phyloP scores from a whole-genome alignment of 768 basidiomycete genomes.

The Megacollybia marginata region DNA sequence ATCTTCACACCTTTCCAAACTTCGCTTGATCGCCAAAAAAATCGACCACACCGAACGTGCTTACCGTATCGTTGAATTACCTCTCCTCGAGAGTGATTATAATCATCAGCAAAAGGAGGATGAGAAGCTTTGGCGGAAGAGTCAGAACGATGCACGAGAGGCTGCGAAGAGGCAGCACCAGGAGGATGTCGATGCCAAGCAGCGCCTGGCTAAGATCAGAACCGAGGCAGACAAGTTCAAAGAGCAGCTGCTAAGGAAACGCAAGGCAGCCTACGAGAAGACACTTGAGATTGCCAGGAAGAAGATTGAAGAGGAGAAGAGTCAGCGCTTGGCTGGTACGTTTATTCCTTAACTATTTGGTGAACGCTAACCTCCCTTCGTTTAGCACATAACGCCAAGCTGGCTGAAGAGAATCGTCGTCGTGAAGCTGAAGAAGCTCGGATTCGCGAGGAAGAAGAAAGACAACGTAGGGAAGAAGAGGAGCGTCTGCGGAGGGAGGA shows the following conservation, averaged over 20 bases:
- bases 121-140: slow-evolving; percentile 54
- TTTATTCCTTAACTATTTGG: slow-evolving; percentile 42
- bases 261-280: slow-evolving; percentile 58
- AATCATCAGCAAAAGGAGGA: slow-evolving; percentile 77
- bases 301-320: slow-evolving; percentile 84
- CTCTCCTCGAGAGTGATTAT: slow-evolving; percentile 82
- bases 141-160: slow-evolving; percentile 53
- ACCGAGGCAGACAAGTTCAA: slow-evolving; percentile 56
- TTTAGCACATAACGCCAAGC: no score
- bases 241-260: slow-evolving; percentile 46
- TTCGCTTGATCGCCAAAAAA: slow-evolving; percentile 80
- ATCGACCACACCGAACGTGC: slow-evolving; percentile 95
- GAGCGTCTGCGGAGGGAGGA: slow-evolving; percentile 32
- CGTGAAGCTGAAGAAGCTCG: slow-evolving; percentile 39
- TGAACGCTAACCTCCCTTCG: no score
- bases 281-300: slow-evolving; percentile 46
- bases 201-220: slow-evolving; percentile 64
- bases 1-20: slow-evolving; percentile 72
- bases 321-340: slow-evolving; percentile 52
- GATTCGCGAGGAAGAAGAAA: slow-evolving; percentile 32
- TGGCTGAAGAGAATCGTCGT: no score
- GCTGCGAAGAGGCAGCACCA: slow-evolving; percentile 48
- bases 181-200: slow-evolving; percentile 68
- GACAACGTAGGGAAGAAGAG: slow-evolving; percentile 36
- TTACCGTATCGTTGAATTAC: slow-evolving; percentile 87